phyloP scores from a whole-genome alignment of 2,329 filamentous ascomycete genomes.

The Periconia digitata region DNA sequence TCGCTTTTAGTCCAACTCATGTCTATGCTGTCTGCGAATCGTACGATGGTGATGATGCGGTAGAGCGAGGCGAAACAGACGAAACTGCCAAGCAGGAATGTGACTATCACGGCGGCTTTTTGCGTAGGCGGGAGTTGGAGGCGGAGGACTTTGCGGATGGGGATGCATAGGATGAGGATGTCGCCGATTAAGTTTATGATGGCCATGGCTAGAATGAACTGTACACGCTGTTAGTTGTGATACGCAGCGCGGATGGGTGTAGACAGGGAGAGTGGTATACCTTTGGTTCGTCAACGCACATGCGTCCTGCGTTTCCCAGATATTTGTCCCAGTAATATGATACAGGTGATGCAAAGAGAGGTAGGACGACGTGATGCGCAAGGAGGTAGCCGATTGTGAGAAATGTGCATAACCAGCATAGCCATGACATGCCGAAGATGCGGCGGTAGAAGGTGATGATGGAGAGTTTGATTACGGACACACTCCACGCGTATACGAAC shows the following conservation, averaged over 20 bases:
- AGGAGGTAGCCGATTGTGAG: constrained; percentile 21
- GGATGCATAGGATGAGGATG: constrained; percentile 16
- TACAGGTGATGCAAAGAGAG: constrained; percentile 18
- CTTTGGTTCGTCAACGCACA: constrained; percentile 23
- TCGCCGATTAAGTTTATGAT: constrained; percentile 29
- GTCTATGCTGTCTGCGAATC: constrained; percentile 19
- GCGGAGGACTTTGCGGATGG: constrained; percentile 12
- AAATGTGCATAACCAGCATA: constrained; percentile 21
- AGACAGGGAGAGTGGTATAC: constrained; percentile 4
- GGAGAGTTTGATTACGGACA: constrained; percentile 28
- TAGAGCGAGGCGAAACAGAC: constrained; percentile 30
- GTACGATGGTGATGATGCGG: constrained; percentile 26
- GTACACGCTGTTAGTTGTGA: constrained; percentile 1
- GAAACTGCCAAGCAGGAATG: constrained; percentile 29
- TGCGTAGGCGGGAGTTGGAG: constrained; percentile 19
- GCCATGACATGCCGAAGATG: constrained; percentile 28
- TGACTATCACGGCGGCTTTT: constrained; percentile 25
- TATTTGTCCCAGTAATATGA: constrained; percentile 25
- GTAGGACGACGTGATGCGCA: constrained; percentile 22
- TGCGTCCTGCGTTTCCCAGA: constrained; percentile 17
- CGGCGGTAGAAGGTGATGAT: constrained; percentile 29
- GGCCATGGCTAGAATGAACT: constrained; percentile 28
- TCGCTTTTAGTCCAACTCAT: constrained; percentile 31
- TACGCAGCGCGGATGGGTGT: too few species aligned
- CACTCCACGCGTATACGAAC: constrained; percentile 29